Evolutionary conservation across 352 stramenopile genomes (phyloP), one percentile per base, ranked within the genome.

Genomic region (Pythium apleroticum): DNA sequence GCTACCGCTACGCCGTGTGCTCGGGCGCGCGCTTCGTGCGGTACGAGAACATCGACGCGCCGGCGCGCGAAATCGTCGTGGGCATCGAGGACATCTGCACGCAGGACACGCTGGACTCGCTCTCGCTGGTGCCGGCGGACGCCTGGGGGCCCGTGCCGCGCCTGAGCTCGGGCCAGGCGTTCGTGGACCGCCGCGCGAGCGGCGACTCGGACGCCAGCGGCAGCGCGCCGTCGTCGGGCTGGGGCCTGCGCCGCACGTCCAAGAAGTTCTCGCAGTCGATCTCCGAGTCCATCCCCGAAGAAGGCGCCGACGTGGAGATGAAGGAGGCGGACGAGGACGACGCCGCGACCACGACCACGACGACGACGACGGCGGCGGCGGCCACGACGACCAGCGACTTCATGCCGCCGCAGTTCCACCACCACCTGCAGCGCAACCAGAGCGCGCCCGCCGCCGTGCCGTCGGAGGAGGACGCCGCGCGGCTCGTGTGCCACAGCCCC

Each of bases 1-100:
- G 71, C 22, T 97, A 97, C 64, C 82, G 86, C 57, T 97, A 97
- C 60, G 88, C 84, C 3, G 72, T 97, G 27, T 96, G 84, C 62
- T 86, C 86, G 0, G 86, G 82, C 15, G 87, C 83, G 41, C 80
- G 71, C 57, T 97, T 97, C 52, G 60, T 84, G 30, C 86, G 86
- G 7, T 95, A 90, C 62, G 86, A 95, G 61, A 76, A 66, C n/a
- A 72, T 77, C 28, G 73, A 75, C 50, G 73, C 68, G 4, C 61
- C 61, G 15, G 62, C 68, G 11, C 70, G 84, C 28, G 80, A 91
- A 65, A 78, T 93, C 50, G 68, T 76, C 20, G 77, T 90, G 1
- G 75, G 79, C 1, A 63, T 71, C 14, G 78, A 81, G 19, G 86
- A 91, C 65, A 56, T 89, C 15, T 80, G 91, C 69, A 86, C 75